Evolutionary conservation across 2,329 filamentous ascomycete genomes (phyloP).

Genomic region (Lachnellula willkommii): DNA sequence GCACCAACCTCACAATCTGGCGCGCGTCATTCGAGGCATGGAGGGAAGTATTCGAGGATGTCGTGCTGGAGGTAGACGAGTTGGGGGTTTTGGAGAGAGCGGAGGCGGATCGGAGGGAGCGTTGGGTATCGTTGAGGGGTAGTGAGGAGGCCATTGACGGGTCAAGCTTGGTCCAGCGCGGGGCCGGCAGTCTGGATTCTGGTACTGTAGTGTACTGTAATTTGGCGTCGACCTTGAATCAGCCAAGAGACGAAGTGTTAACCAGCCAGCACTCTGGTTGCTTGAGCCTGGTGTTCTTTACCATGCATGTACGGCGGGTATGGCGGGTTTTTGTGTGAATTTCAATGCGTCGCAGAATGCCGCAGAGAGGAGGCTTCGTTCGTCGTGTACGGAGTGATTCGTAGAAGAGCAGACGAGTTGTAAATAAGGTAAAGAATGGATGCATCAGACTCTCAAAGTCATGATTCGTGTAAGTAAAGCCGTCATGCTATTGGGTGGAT

Average conservation of each 20-base stretch:
- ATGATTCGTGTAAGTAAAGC: background rate
- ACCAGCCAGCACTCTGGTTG: background rate
- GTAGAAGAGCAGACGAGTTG: background rate
- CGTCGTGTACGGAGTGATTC: slow-evolving; percentile 1
- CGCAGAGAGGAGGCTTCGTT: background rate
- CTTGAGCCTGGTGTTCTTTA: background rate
- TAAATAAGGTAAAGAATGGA: background rate
- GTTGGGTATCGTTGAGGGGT: slow-evolving; percentile 16
- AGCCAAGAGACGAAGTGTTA: slow-evolving; percentile 4
- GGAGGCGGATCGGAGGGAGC: slow-evolving; percentile 12
- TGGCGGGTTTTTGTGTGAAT: background rate
- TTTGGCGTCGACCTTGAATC: background rate
- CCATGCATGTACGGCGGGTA: background rate
- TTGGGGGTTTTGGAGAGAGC: slow-evolving; percentile 7
- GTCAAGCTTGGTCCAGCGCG: slow-evolving; percentile 13
- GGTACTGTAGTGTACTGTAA: too few species aligned
- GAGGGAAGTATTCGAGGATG: slow-evolving; percentile 28
- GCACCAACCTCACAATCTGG: slow-evolving; percentile 65
- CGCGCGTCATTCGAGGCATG: slow-evolving; percentile 52
- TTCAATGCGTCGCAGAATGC: background rate
- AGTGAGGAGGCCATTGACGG: slow-evolving; percentile 20
- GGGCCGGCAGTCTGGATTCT: slow-evolving; percentile 6
- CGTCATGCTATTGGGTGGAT: background rate
- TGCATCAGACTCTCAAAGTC: background rate
- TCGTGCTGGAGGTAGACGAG: slow-evolving; percentile 3